Percentiles rank a stretch among this genome's conserved stretches.
These are phyloP conservation scores for Euptelea pleiosperma DNA, from an alignment of 164 flowering plant genomes.

Conservation along the genomic window DNA sequence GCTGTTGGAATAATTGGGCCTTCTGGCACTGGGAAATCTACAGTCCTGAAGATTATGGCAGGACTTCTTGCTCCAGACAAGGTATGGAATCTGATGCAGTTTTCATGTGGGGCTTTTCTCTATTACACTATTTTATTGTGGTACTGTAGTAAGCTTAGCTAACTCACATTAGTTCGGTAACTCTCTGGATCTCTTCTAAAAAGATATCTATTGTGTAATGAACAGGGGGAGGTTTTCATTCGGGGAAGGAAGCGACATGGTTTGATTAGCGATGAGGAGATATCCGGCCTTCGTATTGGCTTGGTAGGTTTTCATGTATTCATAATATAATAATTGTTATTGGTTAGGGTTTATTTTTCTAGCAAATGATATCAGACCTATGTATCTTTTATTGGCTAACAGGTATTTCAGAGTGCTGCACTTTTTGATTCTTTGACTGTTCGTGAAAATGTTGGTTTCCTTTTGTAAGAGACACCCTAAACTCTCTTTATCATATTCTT, in stretches of 20 bases:
- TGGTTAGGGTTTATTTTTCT: slow-evolving; percentile 1
- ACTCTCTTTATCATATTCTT: background rate
- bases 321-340: background rate
- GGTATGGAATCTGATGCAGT: slow-evolving; percentile 31
- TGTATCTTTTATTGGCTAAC: slow-evolving; percentile 14
- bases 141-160: background rate
- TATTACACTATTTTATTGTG: background rate
- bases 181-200: background rate
- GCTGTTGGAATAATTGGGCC: slow-evolving; percentile 99
- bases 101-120: background rate
- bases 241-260: slow-evolving; percentile 78
- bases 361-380: background rate
- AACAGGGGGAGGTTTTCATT: slow-evolving; percentile 87
- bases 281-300: slow-evolving; percentile 92
- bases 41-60: slow-evolving; percentile 84
- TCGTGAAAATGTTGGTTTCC: slow-evolving; percentile 99
- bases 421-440: slow-evolving; percentile 95
- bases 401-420: slow-evolving; percentile 99
- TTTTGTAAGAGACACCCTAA: slow-evolving; percentile 58
- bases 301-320: slow-evolving; percentile 45
- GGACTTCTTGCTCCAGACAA: slow-evolving; percentile 99
- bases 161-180: background rate
- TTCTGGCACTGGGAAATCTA: slow-evolving; percentile 98
- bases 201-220: slow-evolving; percentile 13
- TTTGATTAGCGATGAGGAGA: slow-evolving; percentile 82